Evolutionary conservation across 805 yeast genomes (phyloP).

Genomic region (Saturnispora diversa): DNA sequence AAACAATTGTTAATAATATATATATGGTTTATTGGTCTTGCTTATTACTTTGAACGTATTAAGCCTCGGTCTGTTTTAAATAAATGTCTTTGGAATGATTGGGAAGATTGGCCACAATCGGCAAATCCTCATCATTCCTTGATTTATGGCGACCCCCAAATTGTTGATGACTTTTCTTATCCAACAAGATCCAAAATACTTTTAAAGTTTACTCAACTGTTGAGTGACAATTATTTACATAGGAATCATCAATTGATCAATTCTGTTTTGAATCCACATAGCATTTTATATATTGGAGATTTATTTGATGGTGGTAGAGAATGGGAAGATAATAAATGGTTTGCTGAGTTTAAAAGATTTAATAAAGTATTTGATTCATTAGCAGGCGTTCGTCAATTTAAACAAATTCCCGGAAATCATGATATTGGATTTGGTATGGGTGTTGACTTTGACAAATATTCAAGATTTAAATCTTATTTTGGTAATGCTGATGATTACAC

Average conservation of each 20-base stretch:
- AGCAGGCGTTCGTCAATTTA: slow-evolving; percentile 26
- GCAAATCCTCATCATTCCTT: slow-evolving; percentile 24
- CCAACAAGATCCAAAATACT: slow-evolving; percentile 50
- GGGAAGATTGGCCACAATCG: slow-evolving; percentile 50
- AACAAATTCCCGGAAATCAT: slow-evolving; percentile 83
- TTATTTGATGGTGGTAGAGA: slow-evolving; percentile 94
- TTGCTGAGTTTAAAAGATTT: slow-evolving; percentile 60
- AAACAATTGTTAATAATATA: slow-evolving; percentile 23
- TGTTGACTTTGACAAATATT: slow-evolving; percentile 45
- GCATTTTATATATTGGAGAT: slow-evolving; percentile 80
- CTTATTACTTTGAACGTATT: slow-evolving; percentile 48
- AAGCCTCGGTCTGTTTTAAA: slow-evolving; percentile 38
- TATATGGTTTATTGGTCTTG: slow-evolving; percentile 35
- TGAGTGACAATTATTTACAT: slow-evolving; percentile 73
- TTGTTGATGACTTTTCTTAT: slow-evolving; percentile 82
- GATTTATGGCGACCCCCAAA: slow-evolving; percentile 88
- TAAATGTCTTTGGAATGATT: slow-evolving; percentile 52
- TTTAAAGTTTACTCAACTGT: slow-evolving; percentile 44
- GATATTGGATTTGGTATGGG: slow-evolving; percentile 90
- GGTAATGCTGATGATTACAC: slow-evolving; percentile 58
- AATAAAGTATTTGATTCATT: slow-evolving; percentile 45
- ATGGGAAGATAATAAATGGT: slow-evolving; percentile 58
- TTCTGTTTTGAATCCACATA: slow-evolving; percentile 66
- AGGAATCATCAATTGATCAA: slow-evolving; percentile 53
- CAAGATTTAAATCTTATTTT: slow-evolving; percentile 62